Evolutionary conservation across 2,329 filamentous ascomycete genomes (phyloP), one percentile per base, ranked within the genome.

Genomic region (Alternaria consortialis): DNA sequence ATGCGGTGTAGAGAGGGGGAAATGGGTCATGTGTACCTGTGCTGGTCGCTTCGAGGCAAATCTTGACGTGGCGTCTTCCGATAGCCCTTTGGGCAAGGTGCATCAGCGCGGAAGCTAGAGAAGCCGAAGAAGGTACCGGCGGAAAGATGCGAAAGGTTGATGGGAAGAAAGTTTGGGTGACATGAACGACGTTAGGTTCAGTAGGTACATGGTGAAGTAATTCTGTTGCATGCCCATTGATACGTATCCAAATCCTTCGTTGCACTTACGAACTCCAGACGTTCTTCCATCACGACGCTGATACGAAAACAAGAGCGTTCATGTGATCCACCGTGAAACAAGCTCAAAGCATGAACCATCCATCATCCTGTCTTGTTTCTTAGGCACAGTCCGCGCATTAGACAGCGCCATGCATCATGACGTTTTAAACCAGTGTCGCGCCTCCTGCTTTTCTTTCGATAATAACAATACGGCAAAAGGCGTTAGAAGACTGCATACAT

Each of bases 361-460:
- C 20, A 47, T 36, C 20, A 47, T 25, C 31, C 12, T 12, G 17
- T 48, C 46, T 34, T 36, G 31, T 48, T 36, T 36, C 31, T 48
- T 15, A 36, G 46, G 46, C 46, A 34, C 29, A 48, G 44, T 31
- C 29, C 17, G 17, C 17, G 44, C 29, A 48, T 48, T 29, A 48
- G 29, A 48, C 44, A 48, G 29, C 44, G 29, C 44, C 44, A 48
- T 29, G 34, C 13, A 23, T 48, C 31, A 36, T 48, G 46, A 48
- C 46, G 46, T 36, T 50, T n/a, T 40, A 34, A 7, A 50, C 32
- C 31, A 27, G 46, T 50, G 23, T 36, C 32, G 29, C 46, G 32
- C 23, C 32, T 43, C 40, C 20, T 50, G 17, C 15, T 36, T 13
- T 37, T 27, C 8, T 48, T 23, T 31, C 46, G 31, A 34, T 36